These are phyloP conservation scores for Verticillium zaregamsianum DNA, from an alignment of 2,329 filamentous ascomycete species.

Conservation along the genomic window DNA sequence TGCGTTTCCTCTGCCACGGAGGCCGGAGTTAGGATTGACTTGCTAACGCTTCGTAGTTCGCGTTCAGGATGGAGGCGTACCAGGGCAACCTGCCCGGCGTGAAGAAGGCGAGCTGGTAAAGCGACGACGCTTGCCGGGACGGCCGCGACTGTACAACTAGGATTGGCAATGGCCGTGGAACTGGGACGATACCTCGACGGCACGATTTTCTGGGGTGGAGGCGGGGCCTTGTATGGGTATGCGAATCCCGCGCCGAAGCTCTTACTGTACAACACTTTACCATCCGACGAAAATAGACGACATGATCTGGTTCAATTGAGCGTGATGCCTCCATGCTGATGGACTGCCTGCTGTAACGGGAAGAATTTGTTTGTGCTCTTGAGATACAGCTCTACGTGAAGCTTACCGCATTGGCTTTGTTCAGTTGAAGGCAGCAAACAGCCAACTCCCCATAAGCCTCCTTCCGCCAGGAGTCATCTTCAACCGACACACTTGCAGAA, in stretches of 20 bases:
- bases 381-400: too few species aligned
- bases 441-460: too few species aligned
- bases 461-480: too few species aligned
- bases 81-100: slow-evolving; percentile 85
- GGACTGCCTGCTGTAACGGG: too few species aligned
- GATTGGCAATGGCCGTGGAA: background rate
- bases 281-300: background rate
- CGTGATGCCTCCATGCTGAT: background rate
- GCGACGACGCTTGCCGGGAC: background rate
- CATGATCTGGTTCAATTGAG: background rate
- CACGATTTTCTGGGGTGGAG: background rate
- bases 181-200: background rate
- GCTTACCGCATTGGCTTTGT: background rate
- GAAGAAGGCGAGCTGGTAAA: slow-evolving; percentile 93
- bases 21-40: slow-evolving; percentile 4
- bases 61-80: slow-evolving; percentile 87
- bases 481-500: too few species aligned
- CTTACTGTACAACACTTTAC: background rate
- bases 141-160: background rate
- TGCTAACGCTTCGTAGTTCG: slow-evolving; percentile 58
- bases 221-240: background rate
- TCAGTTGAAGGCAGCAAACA: background rate
- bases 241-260: background rate
- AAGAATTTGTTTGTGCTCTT: background rate
- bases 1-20: slow-evolving; percentile 43